Percentiles rank a stretch among this genome's conserved stretches.
These are phyloP conservation scores for Metschnikowia peoriensis DNA, from an alignment of 805 yeast species.

Conservation along the genomic window DNA sequence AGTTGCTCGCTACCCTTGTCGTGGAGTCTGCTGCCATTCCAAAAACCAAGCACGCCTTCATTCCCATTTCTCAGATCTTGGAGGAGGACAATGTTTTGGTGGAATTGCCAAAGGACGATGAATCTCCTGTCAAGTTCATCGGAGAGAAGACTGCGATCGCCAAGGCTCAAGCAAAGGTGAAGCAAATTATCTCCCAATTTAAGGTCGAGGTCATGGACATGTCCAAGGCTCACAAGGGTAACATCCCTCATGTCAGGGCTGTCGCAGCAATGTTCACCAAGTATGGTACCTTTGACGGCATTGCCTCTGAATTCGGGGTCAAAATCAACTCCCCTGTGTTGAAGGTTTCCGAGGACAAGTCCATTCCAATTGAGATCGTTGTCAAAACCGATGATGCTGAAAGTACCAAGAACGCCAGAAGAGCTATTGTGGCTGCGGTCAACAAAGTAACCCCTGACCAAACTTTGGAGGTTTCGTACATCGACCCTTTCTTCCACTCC, in stretches of 20 bases:
- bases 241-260: constrained; percentile 70
- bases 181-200: constrained; percentile 56
- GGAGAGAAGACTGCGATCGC: constrained; percentile 58
- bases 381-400: constrained; percentile 48
- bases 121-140: constrained; percentile 53
- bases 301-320: constrained; percentile 38
- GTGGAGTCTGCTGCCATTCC: constrained; percentile 66
- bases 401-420: constrained; percentile 60
- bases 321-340: constrained; percentile 41
- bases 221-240: constrained; percentile 84
- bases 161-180: constrained; percentile 62
- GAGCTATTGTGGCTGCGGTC: constrained; percentile 68
- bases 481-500: constrained; percentile 58
- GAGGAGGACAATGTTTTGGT: constrained; percentile 57
- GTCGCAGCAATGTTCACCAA: constrained; percentile 65
- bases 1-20: constrained; percentile 44
- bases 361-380: constrained; percentile 61
- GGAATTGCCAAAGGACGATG: constrained; percentile 49
- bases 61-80: constrained; percentile 55
- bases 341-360: constrained; percentile 37
- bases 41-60: constrained; percentile 62
- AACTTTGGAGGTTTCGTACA: constrained; percentile 56
- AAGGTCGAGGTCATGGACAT: constrained; percentile 72
- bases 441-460: constrained; percentile 69
- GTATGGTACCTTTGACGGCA: constrained; percentile 45